Evolutionary conservation across 306 rosid genomes (phyloP).

Genomic region (Ormosia semicastrata): DNA sequence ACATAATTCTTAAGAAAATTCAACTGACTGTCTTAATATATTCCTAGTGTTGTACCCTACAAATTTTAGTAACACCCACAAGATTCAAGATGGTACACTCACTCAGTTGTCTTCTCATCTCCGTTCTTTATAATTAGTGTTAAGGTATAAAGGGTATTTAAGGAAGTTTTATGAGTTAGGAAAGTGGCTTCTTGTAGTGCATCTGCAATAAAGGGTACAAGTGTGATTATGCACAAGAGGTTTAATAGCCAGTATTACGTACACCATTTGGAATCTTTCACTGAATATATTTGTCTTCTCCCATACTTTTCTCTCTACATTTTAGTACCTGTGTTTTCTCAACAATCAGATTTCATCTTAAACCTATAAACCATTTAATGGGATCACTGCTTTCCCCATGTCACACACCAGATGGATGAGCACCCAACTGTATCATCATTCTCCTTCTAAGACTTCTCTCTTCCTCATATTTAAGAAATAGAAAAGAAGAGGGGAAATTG

Average conservation of each 20-base stretch:
- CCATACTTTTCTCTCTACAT: background rate
- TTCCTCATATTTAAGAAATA: background rate
- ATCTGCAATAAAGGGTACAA: background rate
- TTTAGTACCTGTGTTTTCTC: background rate
- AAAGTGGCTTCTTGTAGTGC: background rate
- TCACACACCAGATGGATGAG: background rate
- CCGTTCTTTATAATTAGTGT: background rate
- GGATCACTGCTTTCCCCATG: background rate
- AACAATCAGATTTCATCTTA: too few species aligned
- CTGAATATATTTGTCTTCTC: constrained; percentile 3
- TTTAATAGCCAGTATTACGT: background rate
- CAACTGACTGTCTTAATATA: background rate
- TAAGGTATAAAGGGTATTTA: background rate
- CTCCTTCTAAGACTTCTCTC: constrained; percentile 1
- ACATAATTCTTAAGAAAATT: background rate
- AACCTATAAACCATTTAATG: too few species aligned
- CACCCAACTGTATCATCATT: background rate
- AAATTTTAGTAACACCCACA: background rate
- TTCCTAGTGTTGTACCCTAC: background rate
- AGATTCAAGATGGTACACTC: background rate
- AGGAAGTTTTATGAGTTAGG: background rate
- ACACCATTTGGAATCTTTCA: background rate
- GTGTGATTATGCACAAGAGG: background rate
- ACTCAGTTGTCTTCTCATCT: background rate
- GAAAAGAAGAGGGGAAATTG: background rate